Evolutionary conservation across 768 basidiomycete species (phyloP).

Genomic region (Pulveroboletus ravenelii): DNA sequence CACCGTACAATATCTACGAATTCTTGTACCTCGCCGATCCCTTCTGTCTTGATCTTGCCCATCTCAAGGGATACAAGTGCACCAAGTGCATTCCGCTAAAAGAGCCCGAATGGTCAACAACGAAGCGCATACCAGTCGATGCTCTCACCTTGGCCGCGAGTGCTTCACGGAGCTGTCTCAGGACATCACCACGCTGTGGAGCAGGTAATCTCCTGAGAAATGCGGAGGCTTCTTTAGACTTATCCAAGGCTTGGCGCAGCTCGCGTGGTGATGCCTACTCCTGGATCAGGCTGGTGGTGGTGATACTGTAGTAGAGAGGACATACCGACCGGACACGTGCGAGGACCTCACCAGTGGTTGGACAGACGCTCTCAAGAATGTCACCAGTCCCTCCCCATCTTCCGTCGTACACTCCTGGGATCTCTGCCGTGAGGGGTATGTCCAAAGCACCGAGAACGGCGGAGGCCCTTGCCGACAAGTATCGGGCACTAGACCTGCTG

Average conservation of each 20-base stretch:
- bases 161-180: constrained; percentile 83
- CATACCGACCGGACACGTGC: constrained; percentile 68
- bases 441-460: constrained; percentile 60
- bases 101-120: constrained; percentile 9
- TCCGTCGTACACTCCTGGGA: constrained; percentile 79
- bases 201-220: constrained; percentile 75
- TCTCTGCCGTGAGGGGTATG: constrained; percentile 49
- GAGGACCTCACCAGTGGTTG: constrained; percentile 82
- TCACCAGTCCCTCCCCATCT: constrained; percentile 75
- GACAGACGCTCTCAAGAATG: constrained; percentile 66
- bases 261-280: constrained; percentile 66
- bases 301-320: constrained; percentile 2
- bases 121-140: background rate
- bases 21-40: constrained; percentile 91
- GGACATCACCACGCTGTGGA: constrained; percentile 81
- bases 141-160: constrained; percentile 64
- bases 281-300: constrained; percentile 9
- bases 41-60: constrained; percentile 90
- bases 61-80: constrained; percentile 83
- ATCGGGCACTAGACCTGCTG: constrained; percentile 27
- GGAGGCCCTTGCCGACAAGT: constrained; percentile 67
- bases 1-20: constrained; percentile 85
- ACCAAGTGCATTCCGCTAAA: constrained; percentile 71
- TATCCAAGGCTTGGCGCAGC: constrained; percentile 61
- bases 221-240: constrained; percentile 68